These are phyloP conservation scores for Hortiboletus flavorubellus DNA, from an alignment of 768 basidiomycete genomes.

Conservation along the genomic window DNA sequence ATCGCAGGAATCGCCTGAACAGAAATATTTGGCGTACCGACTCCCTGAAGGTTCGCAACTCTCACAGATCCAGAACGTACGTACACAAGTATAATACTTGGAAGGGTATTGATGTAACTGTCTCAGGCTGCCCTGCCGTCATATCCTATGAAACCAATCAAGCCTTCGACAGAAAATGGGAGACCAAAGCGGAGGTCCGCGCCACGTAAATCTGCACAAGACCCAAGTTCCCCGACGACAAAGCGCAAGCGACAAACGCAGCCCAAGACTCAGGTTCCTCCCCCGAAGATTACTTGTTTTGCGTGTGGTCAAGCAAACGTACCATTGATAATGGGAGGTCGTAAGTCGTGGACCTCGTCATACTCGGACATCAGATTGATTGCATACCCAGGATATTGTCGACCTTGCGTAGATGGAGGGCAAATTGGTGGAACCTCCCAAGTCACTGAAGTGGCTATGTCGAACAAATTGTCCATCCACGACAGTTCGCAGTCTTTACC, in stretches of 20 bases:
- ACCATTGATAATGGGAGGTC: conserved; percentile 71
- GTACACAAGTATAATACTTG: conserved; percentile 10
- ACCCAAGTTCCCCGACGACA: conserved; percentile 20
- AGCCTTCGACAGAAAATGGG: conserved; percentile 42
- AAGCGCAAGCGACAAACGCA: conserved; percentile 44
- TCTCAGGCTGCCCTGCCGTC: conserved; percentile 43
- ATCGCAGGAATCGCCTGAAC: conserved; percentile 40
- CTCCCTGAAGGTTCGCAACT: conserved; percentile 55
- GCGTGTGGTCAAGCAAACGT: conserved; percentile 66
- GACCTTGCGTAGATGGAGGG: conserved; percentile 60
- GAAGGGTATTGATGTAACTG: background rate
- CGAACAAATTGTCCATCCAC: background rate
- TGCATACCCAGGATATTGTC: conserved; percentile 54
- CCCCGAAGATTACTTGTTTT: conserved; percentile 51
- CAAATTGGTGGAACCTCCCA: conserved; percentile 35
- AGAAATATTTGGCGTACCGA: conserved; percentile 54
- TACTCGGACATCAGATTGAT: background rate
- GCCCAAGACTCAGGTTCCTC: conserved; percentile 31
- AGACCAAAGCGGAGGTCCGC: conserved; percentile 36
- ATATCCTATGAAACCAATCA: conserved; percentile 56
- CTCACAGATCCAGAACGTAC: conserved; percentile 57
- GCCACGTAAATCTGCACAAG: conserved; percentile 31
- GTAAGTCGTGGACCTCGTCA: conserved; percentile 41
- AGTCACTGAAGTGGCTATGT: background rate
- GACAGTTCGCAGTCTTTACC: conserved; percentile 4